Base-by-base conservation (phyloP, 2,329 filamentous ascomycete genomes). In the Colletotrichum lentis region DNA sequence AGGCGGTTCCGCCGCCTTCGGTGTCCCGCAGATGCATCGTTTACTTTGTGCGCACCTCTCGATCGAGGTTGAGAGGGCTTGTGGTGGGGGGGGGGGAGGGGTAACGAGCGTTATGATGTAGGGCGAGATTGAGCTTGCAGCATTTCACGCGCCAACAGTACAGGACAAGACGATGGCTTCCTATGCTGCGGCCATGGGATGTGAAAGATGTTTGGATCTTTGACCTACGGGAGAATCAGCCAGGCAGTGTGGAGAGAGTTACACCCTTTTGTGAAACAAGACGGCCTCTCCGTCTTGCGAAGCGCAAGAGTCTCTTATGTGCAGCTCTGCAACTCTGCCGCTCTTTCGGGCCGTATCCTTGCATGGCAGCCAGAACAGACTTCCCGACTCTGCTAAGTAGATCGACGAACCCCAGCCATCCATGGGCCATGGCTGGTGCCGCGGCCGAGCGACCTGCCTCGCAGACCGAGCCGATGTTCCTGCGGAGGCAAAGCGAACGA, bases 1-100 rank as follows among this genome's bases (percentile, higher is more conserved):
- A 69, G 59, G 69, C 69, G n/a, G 62, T 57, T 41, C 67, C 69
- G 64, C 69, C 69, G 54, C 69, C 64, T 44, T 71, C 69, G 54
- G 52, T 41, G 58, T 71, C 69, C 50, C 67, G 68, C 53, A 71
- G 56, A 59, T 71, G 69, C 70, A 71, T 71, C n/a, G 50, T 52
- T 67, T n/a, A 35, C 43, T 52, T 52, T 31, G 31, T 64, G 6
- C 47, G n/a, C 18, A 24, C 53, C 14, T 50, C 49, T 20, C 35
- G 35, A 31, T 56, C 24, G 61, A 31, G 31, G 8, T 35, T 35
- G 31, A 10, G 31, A 35, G 50, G 64, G 43, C 27, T 20, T 37
- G 37, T 58, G 27, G 55, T n/a, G 43, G 43, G 31, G 31, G n/a
- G n/a, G n/a, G n/a, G n/a, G 56, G n/a, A 37, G 31, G 35, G 43